Percentiles rank a stretch among this genome's conserved stretches.
phyloP scores from a whole-genome alignment of 2,329 filamentous ascomycete species.

The Penicillium griseofulvum region DNA sequence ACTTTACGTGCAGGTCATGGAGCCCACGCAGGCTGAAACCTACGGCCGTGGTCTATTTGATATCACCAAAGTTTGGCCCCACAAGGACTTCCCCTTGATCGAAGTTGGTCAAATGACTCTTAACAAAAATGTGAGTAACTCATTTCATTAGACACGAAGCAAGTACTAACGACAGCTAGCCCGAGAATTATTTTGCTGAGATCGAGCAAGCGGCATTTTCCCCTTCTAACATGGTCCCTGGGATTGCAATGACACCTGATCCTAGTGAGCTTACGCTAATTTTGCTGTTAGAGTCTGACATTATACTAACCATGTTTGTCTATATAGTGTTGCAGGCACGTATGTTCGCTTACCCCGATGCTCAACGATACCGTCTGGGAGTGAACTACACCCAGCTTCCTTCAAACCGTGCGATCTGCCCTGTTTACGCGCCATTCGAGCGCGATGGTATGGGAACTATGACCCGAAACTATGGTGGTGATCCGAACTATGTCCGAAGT shows the following conservation, averaged over 20 bases:
- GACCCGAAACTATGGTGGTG: slow-evolving; percentile 56
- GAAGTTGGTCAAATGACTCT: slow-evolving; percentile 53
- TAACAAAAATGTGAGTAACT: slow-evolving; percentile 46
- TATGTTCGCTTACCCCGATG: slow-evolving; percentile 61
- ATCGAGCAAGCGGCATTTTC: slow-evolving; percentile 67
- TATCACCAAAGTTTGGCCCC: slow-evolving; percentile 56
- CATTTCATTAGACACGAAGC: not conserved
- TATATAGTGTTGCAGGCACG: slow-evolving; percentile 55
- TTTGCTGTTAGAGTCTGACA: not conserved
- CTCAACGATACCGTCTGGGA: slow-evolving; percentile 41
- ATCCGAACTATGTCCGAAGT: slow-evolving; percentile 54
- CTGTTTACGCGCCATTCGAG: slow-evolving; percentile 54
- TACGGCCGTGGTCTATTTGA: slow-evolving; percentile 56
- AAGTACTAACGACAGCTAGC: slow-evolving; percentile 30
- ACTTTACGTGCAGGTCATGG: slow-evolving; percentile 55
- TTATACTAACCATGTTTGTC: not conserved
- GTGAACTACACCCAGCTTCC: slow-evolving; percentile 44
- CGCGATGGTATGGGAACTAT: slow-evolving; percentile 40
- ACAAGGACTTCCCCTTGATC: slow-evolving; percentile 50
- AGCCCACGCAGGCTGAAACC: slow-evolving; percentile 50
- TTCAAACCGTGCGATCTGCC: slow-evolving; percentile 35
- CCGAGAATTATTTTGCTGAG: slow-evolving; percentile 59
- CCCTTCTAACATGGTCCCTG: slow-evolving; percentile 62
- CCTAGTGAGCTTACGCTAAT: slow-evolving; percentile 39
- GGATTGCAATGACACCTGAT: slow-evolving; percentile 61